Evolutionary conservation across 257 asterid genomes (phyloP).

Genomic region (Solanum peruvianum): DNA sequence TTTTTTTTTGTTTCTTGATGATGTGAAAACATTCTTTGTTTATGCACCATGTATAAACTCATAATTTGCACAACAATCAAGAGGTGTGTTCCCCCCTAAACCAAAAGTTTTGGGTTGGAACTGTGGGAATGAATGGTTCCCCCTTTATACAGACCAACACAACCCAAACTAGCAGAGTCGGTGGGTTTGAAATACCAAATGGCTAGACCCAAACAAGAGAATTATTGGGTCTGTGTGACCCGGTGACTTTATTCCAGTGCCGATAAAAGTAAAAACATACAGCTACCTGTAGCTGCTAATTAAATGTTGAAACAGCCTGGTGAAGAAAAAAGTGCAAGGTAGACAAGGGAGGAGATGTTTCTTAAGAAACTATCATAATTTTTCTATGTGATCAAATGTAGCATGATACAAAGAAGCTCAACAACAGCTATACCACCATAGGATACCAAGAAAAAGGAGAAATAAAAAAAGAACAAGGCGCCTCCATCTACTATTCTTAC

Average conservation of each 20-base stretch:
- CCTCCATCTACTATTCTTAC: constrained; percentile 9
- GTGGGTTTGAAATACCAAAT: background rate
- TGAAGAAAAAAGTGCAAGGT: background rate
- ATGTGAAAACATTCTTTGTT: background rate
- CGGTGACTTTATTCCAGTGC: background rate
- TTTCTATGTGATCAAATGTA: constrained; percentile 3
- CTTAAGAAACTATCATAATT: background rate
- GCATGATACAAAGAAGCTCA: constrained; percentile 9
- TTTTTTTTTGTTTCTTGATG: background rate
- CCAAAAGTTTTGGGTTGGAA: background rate
- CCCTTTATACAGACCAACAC: background rate
- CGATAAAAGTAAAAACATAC: background rate
- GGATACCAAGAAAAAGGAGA: background rate
- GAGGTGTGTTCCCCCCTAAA: background rate
- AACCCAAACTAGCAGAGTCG: background rate
- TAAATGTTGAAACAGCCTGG: background rate
- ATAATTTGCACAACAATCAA: background rate
- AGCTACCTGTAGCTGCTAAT: background rate
- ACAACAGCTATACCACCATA: constrained; percentile 1
- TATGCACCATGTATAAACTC: background rate
- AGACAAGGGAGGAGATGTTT: background rate
- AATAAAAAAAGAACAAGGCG: background rate
- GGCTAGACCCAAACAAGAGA: background rate
- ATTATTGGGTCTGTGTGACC: background rate
- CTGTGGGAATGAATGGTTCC: background rate